Base-by-base conservation (phyloP, 768 basidiomycete genomes). In the Amanita thiersii region DNA sequence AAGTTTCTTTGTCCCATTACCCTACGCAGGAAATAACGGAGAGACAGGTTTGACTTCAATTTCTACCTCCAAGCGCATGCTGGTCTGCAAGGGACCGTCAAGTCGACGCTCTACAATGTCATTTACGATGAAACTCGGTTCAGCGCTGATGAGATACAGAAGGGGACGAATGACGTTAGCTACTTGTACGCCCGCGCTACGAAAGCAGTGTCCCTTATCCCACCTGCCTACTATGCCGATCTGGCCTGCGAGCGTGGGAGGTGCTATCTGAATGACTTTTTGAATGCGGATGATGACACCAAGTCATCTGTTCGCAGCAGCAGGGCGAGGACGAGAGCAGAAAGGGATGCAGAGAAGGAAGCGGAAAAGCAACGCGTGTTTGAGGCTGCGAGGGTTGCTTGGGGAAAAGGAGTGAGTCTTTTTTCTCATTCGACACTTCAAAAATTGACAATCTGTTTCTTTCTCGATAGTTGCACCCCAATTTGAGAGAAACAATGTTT, bases 121-220 rank as follows among this genome's bases (percentile, higher is more conserved):
- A 69, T 88, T 3, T 84, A 88, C 55, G 87, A 90, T 57, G 86
- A 91, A 60, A 79, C 75, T 52, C 53, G 44, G 2, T 63, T 88
- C n/a, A 61, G 61, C 1, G 79, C 86, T 0, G 80, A 92, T 55
- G 74, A 75, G 11, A 63, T 89, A 8, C 88, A 91, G 54, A 68
- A 78, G 45, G 81, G 86, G 1, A 77, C 83, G 0, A 73, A 89
- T 52, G 66, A 76, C 40, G 59, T 69, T 10, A 78, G 77, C 50
- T 89, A 88, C 52, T 64, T 86, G 10, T 92, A 86, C 50, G 86
- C 82, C 0, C 74, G 88, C 3, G 86, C 87, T 0, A 92, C 86
- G 2, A 82, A 85, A 51, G 81, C 86, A 0, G 89, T 92, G 21
- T 86, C 83, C 53, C 64, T 90, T 17, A 69, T 88, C 8, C 86